These are phyloP conservation scores for Nymphaea thermarum DNA, from an alignment of 164 flowering plant genomes.

Conservation along the genomic window DNA sequence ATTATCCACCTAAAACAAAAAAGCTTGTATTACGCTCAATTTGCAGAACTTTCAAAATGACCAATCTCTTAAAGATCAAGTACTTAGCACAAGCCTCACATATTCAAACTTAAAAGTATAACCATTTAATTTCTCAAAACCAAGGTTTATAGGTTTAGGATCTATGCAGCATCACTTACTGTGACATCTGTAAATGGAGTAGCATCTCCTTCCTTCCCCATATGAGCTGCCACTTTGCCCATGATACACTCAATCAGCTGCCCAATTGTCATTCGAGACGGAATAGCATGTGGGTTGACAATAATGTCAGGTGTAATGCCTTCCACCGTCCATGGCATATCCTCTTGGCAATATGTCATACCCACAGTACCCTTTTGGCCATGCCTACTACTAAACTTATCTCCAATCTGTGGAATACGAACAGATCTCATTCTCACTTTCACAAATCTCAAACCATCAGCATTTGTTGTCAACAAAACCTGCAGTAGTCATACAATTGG, in stretches of 20 bases:
- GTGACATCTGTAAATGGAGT: constrained; percentile 96
- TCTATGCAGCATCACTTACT: constrained; percentile 26
- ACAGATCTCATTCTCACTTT: constrained; percentile 93
- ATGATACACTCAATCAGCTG: constrained; percentile 97
- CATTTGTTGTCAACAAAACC: constrained; percentile 92
- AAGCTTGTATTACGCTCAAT: too few species aligned
- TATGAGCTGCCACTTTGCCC: constrained; percentile 97
- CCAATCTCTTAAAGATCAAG: too few species aligned
- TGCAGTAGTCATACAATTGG: constrained; percentile 9
- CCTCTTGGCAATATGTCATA: constrained; percentile 96
- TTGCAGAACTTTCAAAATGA: too few species aligned
- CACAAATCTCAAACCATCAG: constrained; percentile 92
- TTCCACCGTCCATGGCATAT: constrained; percentile 96
- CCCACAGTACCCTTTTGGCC: constrained; percentile 98
- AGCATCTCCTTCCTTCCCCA: constrained; percentile 97
- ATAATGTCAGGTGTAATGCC: constrained; percentile 87
- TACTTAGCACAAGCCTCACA: too few species aligned
- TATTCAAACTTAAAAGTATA: too few species aligned
- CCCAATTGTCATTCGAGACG: constrained; percentile 97
- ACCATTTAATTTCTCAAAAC: neutral
- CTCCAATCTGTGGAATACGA: constrained; percentile 93
- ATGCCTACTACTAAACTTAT: constrained; percentile 92
- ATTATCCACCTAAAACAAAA: constrained; percentile 55
- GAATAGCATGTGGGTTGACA: constrained; percentile 96
- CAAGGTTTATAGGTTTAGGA: neutral